Evolutionary conservation across 306 rosid genomes (phyloP), one percentile per base, ranked within the genome.

Genomic region (Delonix regia): DNA sequence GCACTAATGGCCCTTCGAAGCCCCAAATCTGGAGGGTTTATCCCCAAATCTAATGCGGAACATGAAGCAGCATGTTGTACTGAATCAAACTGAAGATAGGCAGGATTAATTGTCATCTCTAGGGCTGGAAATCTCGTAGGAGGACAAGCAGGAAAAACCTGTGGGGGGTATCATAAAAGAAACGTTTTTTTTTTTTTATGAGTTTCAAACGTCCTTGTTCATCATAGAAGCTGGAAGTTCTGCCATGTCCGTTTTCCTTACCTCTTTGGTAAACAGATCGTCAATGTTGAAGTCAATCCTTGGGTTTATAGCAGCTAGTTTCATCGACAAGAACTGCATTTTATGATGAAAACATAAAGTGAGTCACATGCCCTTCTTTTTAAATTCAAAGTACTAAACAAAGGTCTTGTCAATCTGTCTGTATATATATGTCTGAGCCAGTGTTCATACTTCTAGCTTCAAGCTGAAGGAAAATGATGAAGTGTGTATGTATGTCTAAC

Each of bases 251-350:
- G 48, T 47, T 78, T 78, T 16, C 3, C 47, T 82, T 85, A 93
- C 98, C 96, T 92, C 99, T 93, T 92, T 93, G 44, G 86, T 66
- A 75, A 95, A 86, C 60, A 92, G 78, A 79, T 95, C 98, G 25
- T 93, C 99, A 44, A 89, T 73, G 87, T 95, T 90, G 88, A 90
- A 82, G 78, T 95, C 98, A 69, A 95, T 83, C 83, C 93, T 87
- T 56, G 98, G 96, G 64, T 95, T 95, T 24, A 91, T 96, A 74
- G 99, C 85, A 44, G 98, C 98, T 85, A 95, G 79, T 88, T 95
- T 95, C 99, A 92, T 92, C 24, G 99, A 95, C 87, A 95, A 81
- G 87, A 92, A 92, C 99, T 95, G 96, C 85, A 84, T 65, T 78
- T 19, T 16, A 45, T 49, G 63, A 79, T 75, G 38, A 73, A 3